phyloP scores from a whole-genome alignment of 2,329 filamentous ascomycete genomes.

The Xenosphaeropsis pyriputrescens region DNA sequence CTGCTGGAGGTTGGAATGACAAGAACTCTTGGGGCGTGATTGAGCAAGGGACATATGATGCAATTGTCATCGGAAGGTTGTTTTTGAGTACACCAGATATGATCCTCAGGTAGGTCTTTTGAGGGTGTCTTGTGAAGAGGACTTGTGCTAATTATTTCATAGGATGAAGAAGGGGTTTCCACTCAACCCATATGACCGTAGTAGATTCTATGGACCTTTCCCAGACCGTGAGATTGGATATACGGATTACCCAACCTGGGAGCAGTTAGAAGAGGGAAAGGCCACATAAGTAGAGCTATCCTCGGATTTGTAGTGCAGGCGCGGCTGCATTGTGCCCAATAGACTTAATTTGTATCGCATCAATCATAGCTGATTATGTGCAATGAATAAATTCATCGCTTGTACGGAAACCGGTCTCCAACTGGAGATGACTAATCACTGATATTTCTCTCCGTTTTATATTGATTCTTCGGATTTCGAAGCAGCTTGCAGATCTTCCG shows the following conservation, averaged over 20 bases:
- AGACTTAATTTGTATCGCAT: too few species aligned
- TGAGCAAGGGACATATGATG: constrained; percentile 30
- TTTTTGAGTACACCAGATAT: constrained; percentile 35
- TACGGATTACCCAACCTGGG: constrained; percentile 19
- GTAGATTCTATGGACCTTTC: constrained; percentile 27
- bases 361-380: too few species aligned
- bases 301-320: too few species aligned
- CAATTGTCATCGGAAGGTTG: constrained; percentile 28
- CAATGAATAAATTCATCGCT: too few species aligned
- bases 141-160: not conserved
- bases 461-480: too few species aligned
- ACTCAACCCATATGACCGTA: constrained; percentile 26
- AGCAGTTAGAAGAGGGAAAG: constrained; percentile 5
- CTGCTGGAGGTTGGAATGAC: constrained; percentile 37
- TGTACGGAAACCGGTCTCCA: too few species aligned
- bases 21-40: constrained; percentile 32
- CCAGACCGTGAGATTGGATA: constrained; percentile 19
- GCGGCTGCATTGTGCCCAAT: too few species aligned
- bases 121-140: not conserved
- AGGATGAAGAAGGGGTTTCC: constrained; percentile 24
- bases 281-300: too few species aligned
- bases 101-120: constrained; percentile 16
- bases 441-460: too few species aligned
- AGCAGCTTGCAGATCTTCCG: too few species aligned
- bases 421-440: too few species aligned